Evolutionary conservation across 345 rosid genomes (phyloP).

Genomic region (Sisymbrium altissimum): DNA sequence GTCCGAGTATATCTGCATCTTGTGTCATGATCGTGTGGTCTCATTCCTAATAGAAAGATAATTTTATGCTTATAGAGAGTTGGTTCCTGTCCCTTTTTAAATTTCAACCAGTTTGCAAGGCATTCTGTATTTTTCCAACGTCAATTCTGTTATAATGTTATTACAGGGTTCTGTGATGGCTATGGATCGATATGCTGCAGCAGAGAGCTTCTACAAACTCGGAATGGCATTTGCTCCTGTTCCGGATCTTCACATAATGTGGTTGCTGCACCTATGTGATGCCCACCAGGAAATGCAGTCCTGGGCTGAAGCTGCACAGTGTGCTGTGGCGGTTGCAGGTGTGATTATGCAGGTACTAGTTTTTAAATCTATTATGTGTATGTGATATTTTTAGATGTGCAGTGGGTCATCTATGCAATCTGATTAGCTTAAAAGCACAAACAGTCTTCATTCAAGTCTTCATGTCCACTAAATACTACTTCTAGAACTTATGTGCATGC

Average conservation of each 20-base stretch:
- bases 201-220: slow-evolving; percentile 95
- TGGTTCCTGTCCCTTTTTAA: background rate
- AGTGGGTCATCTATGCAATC: slow-evolving; percentile 10
- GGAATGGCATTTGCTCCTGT: slow-evolving; percentile 99
- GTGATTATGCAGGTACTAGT: slow-evolving; percentile 83
- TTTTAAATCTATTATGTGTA: background rate
- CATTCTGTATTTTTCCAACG: slow-evolving; percentile 4
- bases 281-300: slow-evolving; percentile 99
- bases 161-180: slow-evolving; percentile 74
- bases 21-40: background rate
- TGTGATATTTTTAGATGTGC: background rate
- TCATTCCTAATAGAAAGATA: background rate
- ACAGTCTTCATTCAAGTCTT: background rate
- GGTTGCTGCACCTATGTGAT: slow-evolving; percentile 97
- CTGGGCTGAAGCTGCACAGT: slow-evolving; percentile 97
- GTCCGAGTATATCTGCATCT: background rate
- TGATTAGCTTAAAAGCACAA: background rate
- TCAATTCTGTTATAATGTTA: background rate
- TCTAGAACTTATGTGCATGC: background rate
- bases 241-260: slow-evolving; percentile 99
- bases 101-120: background rate
- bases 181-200: slow-evolving; percentile 93
- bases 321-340: slow-evolving; percentile 95
- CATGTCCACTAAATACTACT: background rate
- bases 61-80: background rate